Percentiles rank a stretch among this genome's conserved stretches.
Conservation (phyloP, 495 filamentous ascomycete species). For the Elasticomyces elasticus region DNA sequence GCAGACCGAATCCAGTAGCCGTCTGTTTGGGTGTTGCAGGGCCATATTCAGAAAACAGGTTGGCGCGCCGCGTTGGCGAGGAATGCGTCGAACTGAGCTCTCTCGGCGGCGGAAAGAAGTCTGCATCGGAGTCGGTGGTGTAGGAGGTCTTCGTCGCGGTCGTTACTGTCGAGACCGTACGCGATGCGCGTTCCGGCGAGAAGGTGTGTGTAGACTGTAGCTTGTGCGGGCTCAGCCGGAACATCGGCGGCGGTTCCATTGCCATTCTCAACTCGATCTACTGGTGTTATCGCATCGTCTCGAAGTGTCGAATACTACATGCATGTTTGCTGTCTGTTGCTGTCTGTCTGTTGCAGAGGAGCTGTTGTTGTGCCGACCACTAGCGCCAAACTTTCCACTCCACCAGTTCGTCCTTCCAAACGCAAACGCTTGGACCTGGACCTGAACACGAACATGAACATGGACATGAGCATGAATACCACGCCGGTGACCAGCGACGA, state of each 20-base stretch:
- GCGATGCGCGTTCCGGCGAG: slow-evolving; percentile 57
- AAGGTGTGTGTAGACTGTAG: slow-evolving; percentile 52
- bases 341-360: no score
- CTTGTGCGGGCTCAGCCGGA: neutral
- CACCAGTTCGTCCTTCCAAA: no score
- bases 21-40: slow-evolving; percentile 1
- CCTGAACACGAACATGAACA: no score
- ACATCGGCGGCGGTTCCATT: slow-evolving; percentile 2
- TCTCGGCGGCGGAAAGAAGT: slow-evolving; percentile 9
- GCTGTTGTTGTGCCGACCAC: no score
- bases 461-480: no score
- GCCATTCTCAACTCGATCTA: neutral
- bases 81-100: slow-evolving; percentile 1
- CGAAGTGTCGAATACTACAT: neutral
- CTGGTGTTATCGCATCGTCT: neutral
- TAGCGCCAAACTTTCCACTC: no score
- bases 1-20: slow-evolving; percentile 26
- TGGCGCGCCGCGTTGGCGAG: slow-evolving; percentile 11
- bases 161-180: slow-evolving; percentile 15
- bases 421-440: no score
- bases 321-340: no score
- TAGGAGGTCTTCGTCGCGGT: slow-evolving; percentile 5
- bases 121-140: slow-evolving; percentile 40
- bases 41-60: slow-evolving; percentile 17
- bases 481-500: no score